Conservation (phyloP, 192 early-diverging fungal species). For the Spinellus fusiger region DNA sequence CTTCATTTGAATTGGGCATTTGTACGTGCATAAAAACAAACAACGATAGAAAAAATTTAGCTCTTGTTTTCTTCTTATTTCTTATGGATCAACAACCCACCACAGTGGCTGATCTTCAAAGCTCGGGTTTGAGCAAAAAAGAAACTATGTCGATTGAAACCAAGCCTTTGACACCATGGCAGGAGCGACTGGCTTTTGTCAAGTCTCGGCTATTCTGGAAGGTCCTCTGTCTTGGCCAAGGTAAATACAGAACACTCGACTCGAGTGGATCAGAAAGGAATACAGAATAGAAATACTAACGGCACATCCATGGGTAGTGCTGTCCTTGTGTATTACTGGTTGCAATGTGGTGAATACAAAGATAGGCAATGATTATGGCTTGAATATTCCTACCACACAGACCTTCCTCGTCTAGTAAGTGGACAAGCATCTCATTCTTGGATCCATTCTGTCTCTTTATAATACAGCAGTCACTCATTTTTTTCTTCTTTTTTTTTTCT, state of each 20-base stretch:
- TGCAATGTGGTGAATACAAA: constrained; percentile 64
- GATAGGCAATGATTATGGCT: constrained; percentile 43
- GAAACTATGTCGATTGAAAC: too few relatives aligned
- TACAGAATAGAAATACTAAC: background rate
- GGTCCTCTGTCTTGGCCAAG: constrained; percentile 32
- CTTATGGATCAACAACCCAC: too few relatives aligned
- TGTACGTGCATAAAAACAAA: too few relatives aligned
- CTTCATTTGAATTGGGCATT: too few relatives aligned
- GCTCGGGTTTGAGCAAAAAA: too few relatives aligned
- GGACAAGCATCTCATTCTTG: constrained; percentile 11
- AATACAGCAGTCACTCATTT: constrained; percentile 18
- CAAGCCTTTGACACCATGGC: too few relatives aligned
- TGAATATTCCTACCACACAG: constrained; percentile 64
- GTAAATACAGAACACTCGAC: constrained; percentile 4
- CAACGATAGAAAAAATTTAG: too few relatives aligned
- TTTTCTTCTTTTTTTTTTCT: background rate
- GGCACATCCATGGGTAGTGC: constrained; percentile 25
- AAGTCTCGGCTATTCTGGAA: too few relatives aligned
- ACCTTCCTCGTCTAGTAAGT: constrained; percentile 61
- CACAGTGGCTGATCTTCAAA: too few relatives aligned
- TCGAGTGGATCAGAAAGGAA: too few relatives aligned
- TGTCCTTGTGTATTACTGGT: constrained; percentile 72
- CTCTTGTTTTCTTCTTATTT: too few relatives aligned
- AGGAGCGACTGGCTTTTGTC: too few relatives aligned
- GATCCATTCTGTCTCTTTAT: constrained; percentile 26